These are phyloP conservation scores for Leishmania tarentolae DNA, from an alignment of 208 protist genomes.

Conservation along the genomic window DNA sequence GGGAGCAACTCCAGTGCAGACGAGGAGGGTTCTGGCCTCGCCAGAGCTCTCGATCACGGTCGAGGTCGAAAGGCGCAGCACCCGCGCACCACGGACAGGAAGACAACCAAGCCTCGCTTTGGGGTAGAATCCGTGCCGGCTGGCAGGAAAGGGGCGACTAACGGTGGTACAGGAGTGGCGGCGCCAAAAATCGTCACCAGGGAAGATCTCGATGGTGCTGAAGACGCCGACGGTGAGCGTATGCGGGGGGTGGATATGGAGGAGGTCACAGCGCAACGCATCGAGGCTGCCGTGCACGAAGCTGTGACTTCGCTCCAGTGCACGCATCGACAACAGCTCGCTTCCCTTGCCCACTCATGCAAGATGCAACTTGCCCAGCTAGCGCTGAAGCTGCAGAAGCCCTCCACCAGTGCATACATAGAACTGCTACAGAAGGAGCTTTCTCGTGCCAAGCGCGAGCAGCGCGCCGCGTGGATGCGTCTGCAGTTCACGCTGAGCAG, in stretches of 20 bases:
- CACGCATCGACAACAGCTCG: conserved; percentile 16
- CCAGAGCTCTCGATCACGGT: not conserved
- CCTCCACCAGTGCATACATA: conserved; percentile 40
- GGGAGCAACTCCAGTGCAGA: not conserved
- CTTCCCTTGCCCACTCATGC: conserved; percentile 16
- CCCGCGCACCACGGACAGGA: not conserved
- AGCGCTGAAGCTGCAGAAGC: conserved; percentile 45
- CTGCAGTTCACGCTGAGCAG: conserved; percentile 42
- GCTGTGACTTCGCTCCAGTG: conserved; percentile 14
- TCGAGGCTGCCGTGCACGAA: conserved; percentile 16
- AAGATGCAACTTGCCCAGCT: conserved; percentile 33
- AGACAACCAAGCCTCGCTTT: not conserved
- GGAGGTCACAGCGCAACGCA: conserved; percentile 5
- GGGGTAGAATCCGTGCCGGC: not conserved
- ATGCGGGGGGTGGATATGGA: not conserved
- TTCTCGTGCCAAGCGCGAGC: conserved; percentile 25
- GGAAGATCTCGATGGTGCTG: not conserved
- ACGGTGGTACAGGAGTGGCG: not conserved
- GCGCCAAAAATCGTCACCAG: not conserved
- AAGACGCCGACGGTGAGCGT: not conserved
- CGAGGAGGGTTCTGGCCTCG: not conserved
- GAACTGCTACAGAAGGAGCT: conserved; percentile 43
- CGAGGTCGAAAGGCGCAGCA: not conserved
- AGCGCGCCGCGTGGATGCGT: conserved; percentile 31
- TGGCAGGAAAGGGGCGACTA: not conserved